Evolutionary conservation across 2,329 filamentous ascomycete species (phyloP).

Genomic region (Fusarium papillatum): DNA sequence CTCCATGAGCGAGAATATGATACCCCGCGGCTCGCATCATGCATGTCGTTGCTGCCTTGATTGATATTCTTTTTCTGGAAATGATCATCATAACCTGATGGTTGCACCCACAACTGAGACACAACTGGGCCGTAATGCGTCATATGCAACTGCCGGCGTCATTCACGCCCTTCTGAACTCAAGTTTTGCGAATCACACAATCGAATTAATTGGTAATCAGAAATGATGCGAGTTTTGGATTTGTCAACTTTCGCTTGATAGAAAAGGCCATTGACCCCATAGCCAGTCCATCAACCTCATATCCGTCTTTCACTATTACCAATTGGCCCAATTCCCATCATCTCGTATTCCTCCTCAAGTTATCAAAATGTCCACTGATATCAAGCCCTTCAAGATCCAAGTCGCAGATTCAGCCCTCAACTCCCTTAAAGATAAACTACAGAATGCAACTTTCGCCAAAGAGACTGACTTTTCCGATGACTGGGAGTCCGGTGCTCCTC

Average conservation of each 20-base stretch:
- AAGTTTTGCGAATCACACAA: neutral
- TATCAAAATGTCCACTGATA: slow-evolving; percentile 31
- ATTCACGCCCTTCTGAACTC: neutral
- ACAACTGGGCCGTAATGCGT: neutral
- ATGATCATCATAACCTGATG: neutral
- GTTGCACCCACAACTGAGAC: neutral
- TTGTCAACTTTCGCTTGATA: neutral
- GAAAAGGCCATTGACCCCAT: neutral
- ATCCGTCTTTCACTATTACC: neutral
- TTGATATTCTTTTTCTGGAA: neutral
- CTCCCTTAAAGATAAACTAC: slow-evolving; percentile 48
- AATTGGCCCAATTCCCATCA: neutral
- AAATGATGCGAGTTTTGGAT: neutral
- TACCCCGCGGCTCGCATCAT: neutral
- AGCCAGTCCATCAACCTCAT: neutral
- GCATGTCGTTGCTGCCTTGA: neutral
- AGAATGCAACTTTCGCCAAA: slow-evolving; percentile 45
- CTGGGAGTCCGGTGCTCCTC: slow-evolving; percentile 49
- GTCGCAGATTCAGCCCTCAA: slow-evolving; percentile 49
- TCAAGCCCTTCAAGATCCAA: slow-evolving; percentile 51
- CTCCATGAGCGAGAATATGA: neutral
- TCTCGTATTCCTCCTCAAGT: no score
- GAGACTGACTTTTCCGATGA: slow-evolving; percentile 50
- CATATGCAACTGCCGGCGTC: neutral
- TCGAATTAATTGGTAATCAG: neutral